These are phyloP conservation scores for Lophiotrema nucula DNA, from an alignment of 495 filamentous ascomycete species.

Conservation along the genomic window DNA sequence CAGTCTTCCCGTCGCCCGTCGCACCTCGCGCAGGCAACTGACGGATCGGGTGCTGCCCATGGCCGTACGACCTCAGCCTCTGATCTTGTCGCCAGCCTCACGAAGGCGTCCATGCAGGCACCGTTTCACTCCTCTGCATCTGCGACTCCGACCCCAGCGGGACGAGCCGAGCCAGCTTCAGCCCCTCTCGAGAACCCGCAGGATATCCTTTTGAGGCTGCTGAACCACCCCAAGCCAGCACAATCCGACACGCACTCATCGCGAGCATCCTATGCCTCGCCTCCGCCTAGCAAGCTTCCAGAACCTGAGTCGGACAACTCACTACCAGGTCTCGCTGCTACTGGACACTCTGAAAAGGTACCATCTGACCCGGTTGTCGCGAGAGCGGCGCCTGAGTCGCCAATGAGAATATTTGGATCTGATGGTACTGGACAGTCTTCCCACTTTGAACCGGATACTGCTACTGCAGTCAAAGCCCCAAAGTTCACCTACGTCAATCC, in stretches of 20 bases:
- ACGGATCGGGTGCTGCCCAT: conserved; percentile 9
- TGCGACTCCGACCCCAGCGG: conserved; percentile 32
- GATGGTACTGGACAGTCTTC: conserved; percentile 51
- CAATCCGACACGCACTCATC: conserved; percentile 20
- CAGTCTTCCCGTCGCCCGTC: conserved; percentile 16
- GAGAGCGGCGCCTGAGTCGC: background rate
- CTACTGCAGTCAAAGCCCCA: conserved; percentile 42
- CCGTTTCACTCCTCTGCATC: conserved; percentile 37
- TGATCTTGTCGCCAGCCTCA: conserved; percentile 63
- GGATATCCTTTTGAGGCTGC: conserved; percentile 63
- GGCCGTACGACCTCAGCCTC: conserved; percentile 59
- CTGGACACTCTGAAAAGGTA: conserved; percentile 27
- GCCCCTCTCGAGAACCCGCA: conserved; percentile 52
- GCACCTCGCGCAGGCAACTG: conserved; percentile 1
- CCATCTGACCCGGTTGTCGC: conserved; percentile 3
- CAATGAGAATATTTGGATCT: conserved; percentile 21
- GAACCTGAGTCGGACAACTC: conserved; percentile 34
- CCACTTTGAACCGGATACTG: conserved; percentile 35
- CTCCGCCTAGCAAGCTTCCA: conserved; percentile 9
- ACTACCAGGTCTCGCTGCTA: conserved; percentile 28
- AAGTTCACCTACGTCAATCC: conserved; percentile 79
- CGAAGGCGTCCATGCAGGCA: conserved; percentile 37
- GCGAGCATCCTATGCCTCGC: background rate
- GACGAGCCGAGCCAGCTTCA: conserved; percentile 18
- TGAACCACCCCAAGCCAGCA: conserved; percentile 57